phyloP scores from a whole-genome alignment of 352 stramenopile species.

The Phytophthora syringae region DNA sequence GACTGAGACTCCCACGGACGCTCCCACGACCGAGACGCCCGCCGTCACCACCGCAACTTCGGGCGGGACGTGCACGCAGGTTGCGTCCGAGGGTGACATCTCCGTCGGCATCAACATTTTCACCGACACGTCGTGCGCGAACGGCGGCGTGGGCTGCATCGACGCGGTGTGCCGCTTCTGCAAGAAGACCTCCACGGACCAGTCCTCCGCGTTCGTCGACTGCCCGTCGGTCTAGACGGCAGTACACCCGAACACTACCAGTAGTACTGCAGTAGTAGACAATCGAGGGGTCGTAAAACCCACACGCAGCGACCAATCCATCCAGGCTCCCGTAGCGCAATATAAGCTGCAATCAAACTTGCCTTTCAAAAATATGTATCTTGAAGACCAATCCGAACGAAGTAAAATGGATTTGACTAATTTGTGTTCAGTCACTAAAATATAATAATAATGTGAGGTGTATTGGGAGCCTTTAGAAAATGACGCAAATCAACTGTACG shows the following conservation, averaged over 20 bases:
- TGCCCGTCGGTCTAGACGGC: slow-evolving; percentile 20
- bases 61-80: slow-evolving; percentile 16
- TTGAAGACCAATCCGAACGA: no score
- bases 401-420: no score
- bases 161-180: slow-evolving; percentile 31
- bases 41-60: slow-evolving; percentile 1
- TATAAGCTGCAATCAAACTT: no score
- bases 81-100: slow-evolving; percentile 30
- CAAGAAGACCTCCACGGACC: slow-evolving; percentile 28
- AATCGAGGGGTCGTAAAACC: no score
- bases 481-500: no score
- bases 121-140: slow-evolving; percentile 30
- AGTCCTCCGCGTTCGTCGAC: slow-evolving; percentile 36
- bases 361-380: no score
- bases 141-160: slow-evolving; percentile 29
- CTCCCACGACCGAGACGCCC: slow-evolving; percentile 1
- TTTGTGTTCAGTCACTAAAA: no score
- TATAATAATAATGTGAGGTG: no score
- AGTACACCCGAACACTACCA: not conserved
- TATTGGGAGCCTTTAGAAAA: no score
- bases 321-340: no score
- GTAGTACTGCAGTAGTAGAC: no score
- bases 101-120: slow-evolving; percentile 35
- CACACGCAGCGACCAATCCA: no score
- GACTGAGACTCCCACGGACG: not conserved